Conservation (phyloP, 164 flowering plant species). For the Nelumbo lutea region DNA sequence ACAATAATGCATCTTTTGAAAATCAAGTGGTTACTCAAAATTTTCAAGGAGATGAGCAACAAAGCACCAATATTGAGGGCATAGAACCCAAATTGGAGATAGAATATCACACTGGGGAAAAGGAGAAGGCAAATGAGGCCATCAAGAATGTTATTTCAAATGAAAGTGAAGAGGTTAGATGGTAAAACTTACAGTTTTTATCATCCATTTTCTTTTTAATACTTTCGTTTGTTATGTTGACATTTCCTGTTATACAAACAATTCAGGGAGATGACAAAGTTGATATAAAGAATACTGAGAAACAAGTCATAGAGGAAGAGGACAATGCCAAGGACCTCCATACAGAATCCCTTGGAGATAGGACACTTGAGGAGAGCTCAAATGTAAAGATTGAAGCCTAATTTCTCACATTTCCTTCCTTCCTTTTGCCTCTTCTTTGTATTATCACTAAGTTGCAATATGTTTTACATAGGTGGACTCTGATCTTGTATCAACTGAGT, state of each 20-base stretch:
- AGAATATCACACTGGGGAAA: conserved; percentile 5
- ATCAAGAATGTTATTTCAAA: conserved; percentile 9
- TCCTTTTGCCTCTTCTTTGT: neutral
- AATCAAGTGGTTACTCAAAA: conserved; percentile 5
- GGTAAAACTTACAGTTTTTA: neutral
- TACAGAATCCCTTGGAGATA: conserved; percentile 8
- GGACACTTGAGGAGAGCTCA: conserved; percentile 21
- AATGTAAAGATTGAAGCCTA: neutral
- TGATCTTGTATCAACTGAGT: neutral
- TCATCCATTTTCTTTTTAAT: neutral
- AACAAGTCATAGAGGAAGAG: conserved; percentile 11
- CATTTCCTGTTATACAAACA: conserved; percentile 11
- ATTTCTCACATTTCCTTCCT: neutral
- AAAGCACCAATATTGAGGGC: conserved; percentile 7
- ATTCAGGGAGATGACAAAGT: conserved; percentile 11
- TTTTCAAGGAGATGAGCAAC: conserved; percentile 13
- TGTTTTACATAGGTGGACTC: conserved; percentile 10
- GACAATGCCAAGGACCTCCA: neutral
- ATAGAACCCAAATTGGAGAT: conserved; percentile 1
- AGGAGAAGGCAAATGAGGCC: conserved; percentile 15
- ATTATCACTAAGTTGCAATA: neutral
- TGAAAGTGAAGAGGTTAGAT: conserved; percentile 23
- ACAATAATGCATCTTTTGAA: conserved; percentile 4
- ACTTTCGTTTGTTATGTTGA: neutral
- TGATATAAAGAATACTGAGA: conserved; percentile 15